Percentiles rank a stretch among this genome's conserved stretches.
phyloP scores from a whole-genome alignment of 805 yeast species.

The Ogataea saltuana region DNA sequence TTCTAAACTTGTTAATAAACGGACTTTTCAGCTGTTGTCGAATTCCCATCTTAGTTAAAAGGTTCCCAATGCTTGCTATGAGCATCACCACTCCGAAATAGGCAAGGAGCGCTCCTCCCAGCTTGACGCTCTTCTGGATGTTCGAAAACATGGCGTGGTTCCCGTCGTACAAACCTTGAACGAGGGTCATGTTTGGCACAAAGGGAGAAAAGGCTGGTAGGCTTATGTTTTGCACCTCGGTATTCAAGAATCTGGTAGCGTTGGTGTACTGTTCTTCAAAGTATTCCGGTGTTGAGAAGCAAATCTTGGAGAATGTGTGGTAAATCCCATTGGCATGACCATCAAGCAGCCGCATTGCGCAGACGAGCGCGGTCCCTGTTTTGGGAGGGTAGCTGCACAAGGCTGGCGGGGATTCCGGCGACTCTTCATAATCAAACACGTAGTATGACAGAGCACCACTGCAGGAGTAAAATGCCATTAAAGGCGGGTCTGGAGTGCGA shows the following conservation, averaged over 20 bases:
- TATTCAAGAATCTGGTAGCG: constrained; percentile 29
- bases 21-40: constrained; percentile 37
- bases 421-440: background rate
- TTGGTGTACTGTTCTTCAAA: constrained; percentile 28
- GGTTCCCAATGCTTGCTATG: constrained; percentile 37
- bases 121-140: constrained; percentile 32
- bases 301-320: too few relatives aligned
- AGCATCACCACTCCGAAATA: constrained; percentile 43
- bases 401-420: background rate
- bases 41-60: constrained; percentile 28
- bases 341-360: too few relatives aligned
- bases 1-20: constrained; percentile 36
- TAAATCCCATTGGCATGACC: too few relatives aligned
- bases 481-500: background rate
- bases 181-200: constrained; percentile 13
- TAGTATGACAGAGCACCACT: background rate
- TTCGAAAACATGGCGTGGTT: constrained; percentile 24
- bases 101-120: constrained; percentile 38
- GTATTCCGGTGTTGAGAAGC: too few relatives aligned
- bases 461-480: background rate
- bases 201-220: constrained; percentile 20
- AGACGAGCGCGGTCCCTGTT: background rate
- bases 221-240: constrained; percentile 12
- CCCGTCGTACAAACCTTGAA: constrained; percentile 6
- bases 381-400: background rate